Evolutionary conservation across 208 protist genomes (phyloP), one percentile per base, ranked within the genome.

Genomic region (Polymyxa betae): DNA sequence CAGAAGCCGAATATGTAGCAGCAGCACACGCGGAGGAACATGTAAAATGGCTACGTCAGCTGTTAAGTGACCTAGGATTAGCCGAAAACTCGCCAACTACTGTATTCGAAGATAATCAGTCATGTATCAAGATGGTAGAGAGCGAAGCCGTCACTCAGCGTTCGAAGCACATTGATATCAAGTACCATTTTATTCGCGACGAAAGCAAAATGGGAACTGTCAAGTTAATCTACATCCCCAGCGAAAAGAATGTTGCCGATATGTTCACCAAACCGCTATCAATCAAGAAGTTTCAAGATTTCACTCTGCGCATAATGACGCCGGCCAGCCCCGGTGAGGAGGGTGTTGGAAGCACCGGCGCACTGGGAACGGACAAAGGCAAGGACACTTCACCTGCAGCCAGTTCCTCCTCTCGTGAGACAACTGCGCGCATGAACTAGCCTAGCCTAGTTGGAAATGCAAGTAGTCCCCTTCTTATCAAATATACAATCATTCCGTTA

Each of bases 201-300:
- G 72, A 82, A 82, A 82, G n/a, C 16, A 43, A 35, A n/a, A 82
- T 38, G n/a, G 72, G 72, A 43, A 5, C 72, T 12, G 35, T 82
- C n/a, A n/a, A 82, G n/a, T n/a, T 5, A 38, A 5, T 5, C 12
- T n/a, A 43, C n/a, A n/a, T 82, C 72, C 40, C 72, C 40, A 82
- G 35, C n/a, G 40, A 35, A 82, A n/a, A 82, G 5, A 82, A 82
- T n/a, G 35, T 82, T 5, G 72, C 72, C n/a, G 72, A 82, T 43
- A 82, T 40, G 35, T 82, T 82, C n/a, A 82, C 72, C 72, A 82
- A 35, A n/a, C 35, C 72, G 72, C n/a, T 82, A 45, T 43, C 72
- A 45, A 82, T 16, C n/a, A 12, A 20, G 16, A 5, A 35, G 5
- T 82, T 82, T n/a, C 72, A 5, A n/a, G n/a, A 35, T 38, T 5